Base-by-base conservation (phyloP, 1,139 yeast species). In the Starmera stellimalicola region DNA sequence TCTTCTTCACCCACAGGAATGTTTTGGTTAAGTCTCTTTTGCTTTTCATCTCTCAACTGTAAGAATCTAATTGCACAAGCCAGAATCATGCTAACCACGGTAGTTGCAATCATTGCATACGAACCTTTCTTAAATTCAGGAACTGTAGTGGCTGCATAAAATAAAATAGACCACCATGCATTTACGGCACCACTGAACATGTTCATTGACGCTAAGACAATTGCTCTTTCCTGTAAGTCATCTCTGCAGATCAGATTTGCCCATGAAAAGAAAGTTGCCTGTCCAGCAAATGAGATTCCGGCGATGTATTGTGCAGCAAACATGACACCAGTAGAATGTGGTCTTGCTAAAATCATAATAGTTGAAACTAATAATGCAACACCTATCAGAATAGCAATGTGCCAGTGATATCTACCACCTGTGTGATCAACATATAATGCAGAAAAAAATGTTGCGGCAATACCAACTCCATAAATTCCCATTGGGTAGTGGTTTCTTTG, bases 161-260 rank as follows among this genome's bases (percentile, higher is more conserved):
- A 71, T 4, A 73, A 36, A 16, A 73, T 46, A 1, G 74, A 65
- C 77, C 78, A 73, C 79, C 79, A 73, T 2, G 78, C 77, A 49
- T 72, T 73, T 11, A 72, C 72, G 2, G 77, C 76, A 46, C 72
- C 70, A 29, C 73, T 67, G 43, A 72, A 71, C 77, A 73, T 72
- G 50, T 73, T 73, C 79, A 73, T 73, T 0, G 77, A 70, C 0
- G 77, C 78, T 33, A 73, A 54, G 0, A 72, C 75, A 19, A 73
- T 56, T 0, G 79, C 77, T 42, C 79, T 59, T 45, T 70, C 75
- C 51, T 72, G 74, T 28, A 70, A 48, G 48, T 73, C 78, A 40
- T 65, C 58, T 22, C 63, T 60, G 41, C 76, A 70, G 1, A 72
- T 70, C 27, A 69, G 57, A 41, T 72, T 73, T 1, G 77, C 78